Evolutionary conservation across 2,329 filamentous ascomycete genomes (phyloP).

Genomic region (Epichloe typhina): DNA sequence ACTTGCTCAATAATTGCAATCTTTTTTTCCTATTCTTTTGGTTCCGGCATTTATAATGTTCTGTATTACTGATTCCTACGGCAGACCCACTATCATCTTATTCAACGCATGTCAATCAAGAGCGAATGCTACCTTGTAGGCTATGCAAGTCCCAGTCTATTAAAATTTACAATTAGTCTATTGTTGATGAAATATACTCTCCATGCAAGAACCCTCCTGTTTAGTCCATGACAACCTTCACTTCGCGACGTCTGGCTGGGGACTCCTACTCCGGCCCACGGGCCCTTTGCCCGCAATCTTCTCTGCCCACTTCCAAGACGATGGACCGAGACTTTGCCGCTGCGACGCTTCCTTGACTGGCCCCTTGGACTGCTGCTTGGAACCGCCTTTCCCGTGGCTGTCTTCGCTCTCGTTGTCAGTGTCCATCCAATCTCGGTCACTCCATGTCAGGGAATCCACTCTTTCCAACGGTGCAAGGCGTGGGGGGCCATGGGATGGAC

Average conservation of each 20-base stretch:
- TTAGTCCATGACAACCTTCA: not conserved
- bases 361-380: not conserved
- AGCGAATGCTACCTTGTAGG: no score
- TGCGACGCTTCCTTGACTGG: constrained; percentile 9
- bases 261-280: constrained; percentile 16
- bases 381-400: constrained; percentile 10
- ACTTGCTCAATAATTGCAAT: no score
- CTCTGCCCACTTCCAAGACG: constrained; percentile 39
- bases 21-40: no score
- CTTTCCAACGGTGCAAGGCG: constrained; percentile 13
- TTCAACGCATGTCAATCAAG: no score
- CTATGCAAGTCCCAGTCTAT: not conserved
- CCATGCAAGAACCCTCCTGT: not conserved
- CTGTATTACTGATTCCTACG: no score
- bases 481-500: constrained; percentile 8
- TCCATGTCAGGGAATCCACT: constrained; percentile 49
- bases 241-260: not conserved
- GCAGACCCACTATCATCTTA: no score
- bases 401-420: constrained; percentile 32
- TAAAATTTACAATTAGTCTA: not conserved
- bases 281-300: constrained; percentile 36
- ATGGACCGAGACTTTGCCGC: constrained; percentile 11
- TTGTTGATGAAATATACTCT: not conserved
- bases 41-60: no score
- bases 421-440: constrained; percentile 50